These are phyloP conservation scores for Phytomonas sp. DNA, from an alignment of 208 protist genomes.

Conservation along the genomic window DNA sequence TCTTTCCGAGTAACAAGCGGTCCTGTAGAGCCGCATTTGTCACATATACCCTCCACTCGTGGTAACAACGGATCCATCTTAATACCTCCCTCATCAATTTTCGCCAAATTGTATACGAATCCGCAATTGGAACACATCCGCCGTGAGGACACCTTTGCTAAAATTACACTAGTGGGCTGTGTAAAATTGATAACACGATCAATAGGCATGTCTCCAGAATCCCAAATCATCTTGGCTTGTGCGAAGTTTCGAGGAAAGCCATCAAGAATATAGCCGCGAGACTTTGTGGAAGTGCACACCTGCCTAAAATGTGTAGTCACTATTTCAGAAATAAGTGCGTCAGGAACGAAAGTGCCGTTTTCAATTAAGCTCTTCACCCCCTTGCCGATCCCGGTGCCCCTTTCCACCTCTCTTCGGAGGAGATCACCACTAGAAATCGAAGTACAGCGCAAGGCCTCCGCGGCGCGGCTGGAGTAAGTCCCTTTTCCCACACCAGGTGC, in stretches of 20 bases:
- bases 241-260: slow-evolving; percentile 86
- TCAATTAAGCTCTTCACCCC: slow-evolving; percentile 46
- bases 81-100: slow-evolving; percentile 61
- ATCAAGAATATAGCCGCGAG: slow-evolving; percentile 84
- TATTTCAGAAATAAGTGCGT: slow-evolving; percentile 65
- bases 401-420: slow-evolving; percentile 70
- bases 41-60: slow-evolving; percentile 66
- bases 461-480: slow-evolving; percentile 84
- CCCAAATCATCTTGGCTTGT: slow-evolving; percentile 70
- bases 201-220: slow-evolving; percentile 31
- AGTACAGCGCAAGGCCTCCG: slow-evolving; percentile 48
- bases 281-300: slow-evolving; percentile 11
- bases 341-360: slow-evolving; percentile 63
- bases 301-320: slow-evolving; percentile 29
- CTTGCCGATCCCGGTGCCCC: slow-evolving; percentile 29
- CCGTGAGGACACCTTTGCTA: slow-evolving; percentile 58
- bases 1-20: slow-evolving; percentile 54
- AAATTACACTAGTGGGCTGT: slow-evolving; percentile 63
- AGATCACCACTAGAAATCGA: slow-evolving; percentile 91
- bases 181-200: slow-evolving; percentile 77
- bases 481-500: slow-evolving; percentile 91
- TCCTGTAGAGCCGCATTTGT: slow-evolving; percentile 60
- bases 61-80: slow-evolving; percentile 75
- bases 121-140: slow-evolving; percentile 66
- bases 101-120: slow-evolving; percentile 64